These are phyloP conservation scores for Ustilago vetiveriae DNA, from an alignment of 1,284 basidiomycete species.

Conservation along the genomic window DNA sequence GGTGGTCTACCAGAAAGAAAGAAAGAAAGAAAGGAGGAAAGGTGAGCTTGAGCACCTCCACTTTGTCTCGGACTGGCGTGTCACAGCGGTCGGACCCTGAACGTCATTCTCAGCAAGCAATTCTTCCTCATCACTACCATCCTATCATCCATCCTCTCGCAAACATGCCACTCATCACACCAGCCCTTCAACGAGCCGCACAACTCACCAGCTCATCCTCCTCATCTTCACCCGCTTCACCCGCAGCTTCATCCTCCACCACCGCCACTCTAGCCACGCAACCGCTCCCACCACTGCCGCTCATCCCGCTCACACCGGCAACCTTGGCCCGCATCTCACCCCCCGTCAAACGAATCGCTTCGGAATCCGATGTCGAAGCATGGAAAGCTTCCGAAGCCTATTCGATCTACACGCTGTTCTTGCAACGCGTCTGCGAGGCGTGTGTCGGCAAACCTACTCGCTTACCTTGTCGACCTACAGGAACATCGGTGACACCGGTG, in stretches of 20 bases:
- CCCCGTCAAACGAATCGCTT: slow-evolving; percentile 61
- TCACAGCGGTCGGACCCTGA: not conserved
- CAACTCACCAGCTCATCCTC: not conserved
- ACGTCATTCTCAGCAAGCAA: too few species aligned
- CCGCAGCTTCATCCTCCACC: slow-evolving; percentile 8
- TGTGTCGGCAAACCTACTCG: slow-evolving; percentile 56
- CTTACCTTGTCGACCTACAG: slow-evolving; percentile 3
- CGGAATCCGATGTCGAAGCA: slow-evolving; percentile 59
- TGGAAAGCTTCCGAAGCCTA: slow-evolving; percentile 64
- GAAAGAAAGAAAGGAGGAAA: not conserved
- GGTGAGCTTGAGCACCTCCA: not conserved
- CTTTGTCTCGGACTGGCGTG: too few species aligned
- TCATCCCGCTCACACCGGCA: slow-evolving; percentile 16
- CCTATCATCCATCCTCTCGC: too few species aligned
- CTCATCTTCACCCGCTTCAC: not conserved
- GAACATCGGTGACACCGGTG: slow-evolving; percentile 47
- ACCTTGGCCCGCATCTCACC: slow-evolving; percentile 21
- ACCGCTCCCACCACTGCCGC: slow-evolving; percentile 34
- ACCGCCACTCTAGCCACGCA: slow-evolving; percentile 29
- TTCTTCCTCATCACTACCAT: not conserved
- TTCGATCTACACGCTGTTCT: slow-evolving; percentile 51
- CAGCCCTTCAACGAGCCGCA: slow-evolving; percentile 15
- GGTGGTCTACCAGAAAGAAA: not conserved
- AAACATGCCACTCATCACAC: slow-evolving; percentile 40
- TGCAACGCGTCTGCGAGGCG: slow-evolving; percentile 63